Conservation (phyloP, 345 rosid species). For the Camelina laxa region DNA sequence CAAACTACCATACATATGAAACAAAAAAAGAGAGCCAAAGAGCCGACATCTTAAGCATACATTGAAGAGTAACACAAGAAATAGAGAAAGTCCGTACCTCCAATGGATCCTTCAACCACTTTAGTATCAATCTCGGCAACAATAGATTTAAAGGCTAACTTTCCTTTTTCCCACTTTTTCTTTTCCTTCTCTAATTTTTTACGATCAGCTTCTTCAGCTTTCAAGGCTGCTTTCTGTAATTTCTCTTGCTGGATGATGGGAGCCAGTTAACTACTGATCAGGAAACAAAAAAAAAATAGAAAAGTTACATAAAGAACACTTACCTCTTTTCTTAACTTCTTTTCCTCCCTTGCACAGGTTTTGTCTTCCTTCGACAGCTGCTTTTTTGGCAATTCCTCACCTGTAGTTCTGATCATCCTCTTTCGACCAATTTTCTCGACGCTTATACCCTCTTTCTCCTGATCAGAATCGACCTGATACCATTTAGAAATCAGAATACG, state of each 20-base stretch:
- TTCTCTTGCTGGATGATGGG: constrained; percentile 73
- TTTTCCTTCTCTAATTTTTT: constrained; percentile 76
- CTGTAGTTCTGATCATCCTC: constrained; percentile 43
- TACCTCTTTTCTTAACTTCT: constrained; percentile 78
- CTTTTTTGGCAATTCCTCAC: constrained; percentile 52
- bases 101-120: constrained; percentile 83
- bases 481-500: constrained; percentile 6
- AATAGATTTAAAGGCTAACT: constrained; percentile 79
- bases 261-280: constrained; percentile 24
- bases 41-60: constrained; percentile 25
- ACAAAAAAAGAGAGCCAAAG: constrained; percentile 7
- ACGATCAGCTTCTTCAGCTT: constrained; percentile 82
- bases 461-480: constrained; percentile 58
- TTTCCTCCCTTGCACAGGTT: constrained; percentile 63
- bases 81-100: constrained; percentile 59
- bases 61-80: constrained; percentile 13
- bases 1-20: constrained; percentile 7
- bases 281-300: constrained; percentile 15
- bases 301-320: constrained; percentile 28
- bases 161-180: constrained; percentile 91
- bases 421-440: constrained; percentile 46
- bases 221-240: constrained; percentile 71
- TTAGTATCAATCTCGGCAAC: constrained; percentile 81
- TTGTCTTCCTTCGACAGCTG: constrained; percentile 63
- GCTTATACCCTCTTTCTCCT: constrained; percentile 59